phyloP scores from a whole-genome alignment of 345 rosid genomes.

The Trapa incisa region DNA sequence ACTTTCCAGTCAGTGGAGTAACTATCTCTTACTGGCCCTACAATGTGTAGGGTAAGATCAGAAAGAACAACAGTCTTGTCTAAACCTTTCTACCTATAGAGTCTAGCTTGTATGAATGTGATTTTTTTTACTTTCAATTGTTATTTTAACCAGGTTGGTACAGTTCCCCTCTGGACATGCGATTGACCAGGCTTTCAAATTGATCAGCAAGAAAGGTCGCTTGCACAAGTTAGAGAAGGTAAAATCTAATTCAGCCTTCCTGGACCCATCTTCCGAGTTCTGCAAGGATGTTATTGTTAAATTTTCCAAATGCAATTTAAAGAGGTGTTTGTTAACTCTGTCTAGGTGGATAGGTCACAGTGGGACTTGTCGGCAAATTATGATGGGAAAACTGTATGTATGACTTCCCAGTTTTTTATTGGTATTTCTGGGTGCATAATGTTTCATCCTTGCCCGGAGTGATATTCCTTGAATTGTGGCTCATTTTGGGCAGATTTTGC shows the following conservation, averaged over 20 bases:
- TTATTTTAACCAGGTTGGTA: constrained; percentile 36
- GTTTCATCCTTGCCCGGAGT: not conserved
- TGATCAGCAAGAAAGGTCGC: constrained; percentile 34
- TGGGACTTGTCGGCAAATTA: constrained; percentile 42
- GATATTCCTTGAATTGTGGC: not conserved
- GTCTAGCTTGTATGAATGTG: not conserved
- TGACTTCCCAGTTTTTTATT: not conserved
- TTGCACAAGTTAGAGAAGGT: constrained; percentile 52
- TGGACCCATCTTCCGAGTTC: not conserved
- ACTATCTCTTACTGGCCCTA: not conserved
- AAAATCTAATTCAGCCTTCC: constrained; percentile 8
- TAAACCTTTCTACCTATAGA: not conserved
- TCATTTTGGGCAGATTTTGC: constrained; percentile 31
- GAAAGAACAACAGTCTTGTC: not conserved
- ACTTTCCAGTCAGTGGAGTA: not conserved
- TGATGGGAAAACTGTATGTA: constrained; percentile 60
- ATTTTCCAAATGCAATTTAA: not conserved
- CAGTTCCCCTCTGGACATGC: constrained; percentile 35
- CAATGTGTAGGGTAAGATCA: not conserved
- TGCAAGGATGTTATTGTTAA: not conserved
- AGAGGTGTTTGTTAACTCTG: not conserved
- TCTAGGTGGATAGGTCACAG: constrained; percentile 33
- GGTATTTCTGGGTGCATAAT: not conserved
- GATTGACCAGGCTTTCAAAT: constrained; percentile 27
- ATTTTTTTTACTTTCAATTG: not conserved